These are phyloP conservation scores for Globisporangium okanoganense DNA, from an alignment of 352 stramenopile species.

Conservation along the genomic window DNA sequence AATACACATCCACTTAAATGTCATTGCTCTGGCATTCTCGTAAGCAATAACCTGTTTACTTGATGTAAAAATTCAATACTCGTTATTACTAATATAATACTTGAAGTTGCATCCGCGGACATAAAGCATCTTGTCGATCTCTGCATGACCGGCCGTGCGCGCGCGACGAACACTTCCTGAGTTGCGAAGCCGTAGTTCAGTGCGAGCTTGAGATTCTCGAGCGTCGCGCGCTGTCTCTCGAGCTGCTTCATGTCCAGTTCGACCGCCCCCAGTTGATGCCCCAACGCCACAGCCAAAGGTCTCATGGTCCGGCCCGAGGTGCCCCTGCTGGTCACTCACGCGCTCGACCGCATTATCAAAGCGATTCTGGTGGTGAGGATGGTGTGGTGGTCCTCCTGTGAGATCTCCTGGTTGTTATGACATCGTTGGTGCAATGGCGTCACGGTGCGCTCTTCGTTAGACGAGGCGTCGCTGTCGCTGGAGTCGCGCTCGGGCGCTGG, in stretches of 20 bases:
- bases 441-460: not conserved
- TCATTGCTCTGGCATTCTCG: no score
- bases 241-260: constrained; percentile 3
- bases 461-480: not conserved
- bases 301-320: not conserved
- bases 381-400: not conserved
- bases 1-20: no score
- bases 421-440: not conserved
- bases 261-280: not conserved
- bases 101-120: not conserved
- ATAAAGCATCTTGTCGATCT: not conserved
- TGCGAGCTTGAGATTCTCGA: not conserved
- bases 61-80: not conserved
- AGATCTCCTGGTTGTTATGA: not conserved
- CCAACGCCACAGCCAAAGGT: not conserved
- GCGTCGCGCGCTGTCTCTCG: not conserved
- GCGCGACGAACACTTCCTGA: not conserved
- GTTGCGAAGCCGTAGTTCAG: not conserved
- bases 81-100: not conserved
- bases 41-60: no score
- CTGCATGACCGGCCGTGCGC: not conserved
- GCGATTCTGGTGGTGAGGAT: not conserved
- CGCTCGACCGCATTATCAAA: not conserved
- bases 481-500: not conserved
- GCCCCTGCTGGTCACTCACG: not conserved